phyloP scores from a whole-genome alignment of 352 stramenopile species.

The Chrysophaeum taylorii region DNA sequence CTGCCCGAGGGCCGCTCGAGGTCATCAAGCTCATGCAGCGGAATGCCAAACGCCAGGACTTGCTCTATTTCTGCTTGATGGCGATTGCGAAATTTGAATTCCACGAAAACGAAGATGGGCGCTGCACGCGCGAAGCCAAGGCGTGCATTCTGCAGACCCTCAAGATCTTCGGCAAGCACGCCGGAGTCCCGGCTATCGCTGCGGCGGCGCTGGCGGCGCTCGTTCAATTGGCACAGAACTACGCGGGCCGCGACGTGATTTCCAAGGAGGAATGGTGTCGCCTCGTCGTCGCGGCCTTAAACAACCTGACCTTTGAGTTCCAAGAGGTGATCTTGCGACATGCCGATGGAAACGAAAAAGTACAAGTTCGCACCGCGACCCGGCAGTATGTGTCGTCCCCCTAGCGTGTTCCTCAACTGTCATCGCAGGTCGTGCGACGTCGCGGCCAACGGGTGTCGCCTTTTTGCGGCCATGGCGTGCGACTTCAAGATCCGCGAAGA shows the following conservation, averaged over 20 bases:
- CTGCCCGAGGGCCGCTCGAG: background rate
- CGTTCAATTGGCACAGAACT: background rate
- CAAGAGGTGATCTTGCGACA: background rate
- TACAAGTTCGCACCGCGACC: background rate
- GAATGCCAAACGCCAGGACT: background rate
- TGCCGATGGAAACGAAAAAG: background rate
- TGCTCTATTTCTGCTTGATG: constrained; percentile 5
- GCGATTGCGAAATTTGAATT: background rate
- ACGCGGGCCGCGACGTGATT: background rate
- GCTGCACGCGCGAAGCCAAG: background rate
- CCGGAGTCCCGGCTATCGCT: background rate
- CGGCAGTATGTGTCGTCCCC: no score
- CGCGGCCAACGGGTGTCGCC: background rate
- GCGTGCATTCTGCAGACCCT: constrained; percentile 2
- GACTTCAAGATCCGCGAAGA: background rate
- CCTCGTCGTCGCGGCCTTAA: background rate
- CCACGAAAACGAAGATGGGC: background rate
- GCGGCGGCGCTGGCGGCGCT: background rate
- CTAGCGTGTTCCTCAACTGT: no score
- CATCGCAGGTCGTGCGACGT: background rate
- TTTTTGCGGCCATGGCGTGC: background rate
- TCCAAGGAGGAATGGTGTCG: background rate
- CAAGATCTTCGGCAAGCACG: background rate
- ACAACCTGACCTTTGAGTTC: background rate
- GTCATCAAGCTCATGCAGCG: background rate